Base-by-base conservation (phyloP, 1,139 yeast genomes). In the Trichomonascaceae sp. region DNA sequence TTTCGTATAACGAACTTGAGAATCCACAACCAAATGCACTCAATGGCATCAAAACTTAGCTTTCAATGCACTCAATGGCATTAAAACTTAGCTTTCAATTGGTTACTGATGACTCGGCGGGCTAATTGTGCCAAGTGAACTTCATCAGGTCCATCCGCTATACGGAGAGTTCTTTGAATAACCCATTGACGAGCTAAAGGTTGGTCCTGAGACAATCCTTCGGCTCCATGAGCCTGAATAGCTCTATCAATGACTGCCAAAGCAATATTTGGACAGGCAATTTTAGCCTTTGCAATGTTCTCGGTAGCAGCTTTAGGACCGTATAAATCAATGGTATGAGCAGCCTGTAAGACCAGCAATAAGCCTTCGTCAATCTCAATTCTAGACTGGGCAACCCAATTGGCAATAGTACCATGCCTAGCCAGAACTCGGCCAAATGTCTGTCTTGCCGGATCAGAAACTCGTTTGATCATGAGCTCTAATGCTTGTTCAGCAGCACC, bases 121-220 rank as follows among this genome's bases (percentile, higher is more conserved):
- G 81, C 87, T 61, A 84, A 73, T 68, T 83, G 88, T 60, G 74
- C 73, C 67, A 82, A 71, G 66, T 84, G 88, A 7, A 85, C 85
- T 69, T 84, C 89, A 70, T 84, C 89, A 1, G 90, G 89, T 8
- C 89, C 88, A 66, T 84, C 90, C 17, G 89, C 88, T 57, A 83
- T 81, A 58, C 88, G 73, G 56, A 84, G 74, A 44, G 85, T 82
- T 67, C 89, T 75, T 57, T 80, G 74, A 58, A 70, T 70, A 32
- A 83, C 81, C 68, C 79, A 84, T 71, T 79, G 70, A 57, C 77
- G 69, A 1, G 87, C 83, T 63, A 84, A 73, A 54, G 81, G 83
- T 13, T 84, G 78, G 60, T 84, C 89, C 66, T 83, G 84, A 41
- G 73, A 70, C 15, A 84, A 78, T 53, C 89, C 89, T 65, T 82